Base-by-base conservation (phyloP, 2,329 filamentous ascomycete genomes). In the Botrytis squamosa region DNA sequence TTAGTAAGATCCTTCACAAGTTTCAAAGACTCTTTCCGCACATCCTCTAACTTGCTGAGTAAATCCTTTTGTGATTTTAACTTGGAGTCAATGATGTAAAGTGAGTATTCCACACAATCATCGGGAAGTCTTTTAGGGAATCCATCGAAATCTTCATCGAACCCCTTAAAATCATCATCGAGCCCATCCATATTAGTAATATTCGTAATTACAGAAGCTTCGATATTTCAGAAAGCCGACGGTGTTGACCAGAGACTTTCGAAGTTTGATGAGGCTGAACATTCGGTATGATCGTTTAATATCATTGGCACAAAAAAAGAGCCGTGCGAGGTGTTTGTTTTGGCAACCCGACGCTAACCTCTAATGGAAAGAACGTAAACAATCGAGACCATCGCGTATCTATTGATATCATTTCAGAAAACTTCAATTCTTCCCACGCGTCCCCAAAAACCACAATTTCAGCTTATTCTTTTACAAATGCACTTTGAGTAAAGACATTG, bases 61-160 rank as follows among this genome's bases (percentile, higher is more conserved):
- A 88, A 84, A 76, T 88, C 80, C 73, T 76, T 88, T 72, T 87
- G 85, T 29, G 87, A 83, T 67, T 86, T 84, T 38, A 89, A 83
- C 74, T 85, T 85, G 25, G 86, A 80, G 75, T 93, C 87, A 75
- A 95, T 84, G 70, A 94, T 83, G 80, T 95, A 93, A 40, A 98
- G 85, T 71, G 91, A 89, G 82, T 97, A 98, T 81, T 97, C 93
- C 71, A 97, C 90, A 75, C 90, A 93, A 82, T 97, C 94, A 68
- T 98, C 94, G 0, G 93, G 90, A 0, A 97, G 85, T 74, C 86
- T 84, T 80, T 89, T 91, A 1, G 90, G 89, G 75, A 92, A 82
- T 1, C 79, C 79, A 67, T 79, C 76, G 71, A 91, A 91, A 4
- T 88, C 90, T 77, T 90, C 89, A 70, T 88, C 88, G 74, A 92